Base-by-base conservation (phyloP, 148 eudicot genomes). In the Silene uniflora region DNA sequence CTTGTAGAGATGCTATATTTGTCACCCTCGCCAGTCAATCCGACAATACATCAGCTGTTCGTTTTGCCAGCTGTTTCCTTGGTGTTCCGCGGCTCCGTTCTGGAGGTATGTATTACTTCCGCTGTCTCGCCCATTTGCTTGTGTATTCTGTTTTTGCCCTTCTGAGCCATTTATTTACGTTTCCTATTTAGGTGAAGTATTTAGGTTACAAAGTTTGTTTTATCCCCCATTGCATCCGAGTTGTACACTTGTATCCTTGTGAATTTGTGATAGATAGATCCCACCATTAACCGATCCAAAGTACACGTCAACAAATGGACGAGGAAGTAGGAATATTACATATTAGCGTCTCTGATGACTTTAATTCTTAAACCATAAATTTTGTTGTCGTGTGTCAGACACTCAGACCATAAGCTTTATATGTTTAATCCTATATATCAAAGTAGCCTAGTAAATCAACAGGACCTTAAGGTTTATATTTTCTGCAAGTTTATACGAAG, bases 1-100 rank as follows among this genome's bases (percentile, higher is more conserved):
- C 91, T 71, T 95, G 99, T 72, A 84, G 99, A 74, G 99, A 92
- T 91, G 99, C 99, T 77, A 86, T 91, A 54, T 95, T 90, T 88
- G 91, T 78, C 54, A 80, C 98, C n/a, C 84, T 92, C 76, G 91
- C 91, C 29, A 95, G 98, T 81, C 93, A 81, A 76, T 86, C 86
- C 67, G 88, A 91, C 77, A 87, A 89, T 77, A 77, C 73, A 23
- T 89, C 97, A 21, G 85, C 87, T 76, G 78, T 88, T 63, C 84
- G 85, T 61, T 85, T 95, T 79, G 97, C 98, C 10, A 77, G 87
- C 80, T 95, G 99, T 85, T 95, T 88, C 81, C 90, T 94, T 77
- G 92, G 95, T 66, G 90, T 90, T 85, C 93, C 86, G 62, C 89
- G 85, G 72, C 88, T 94, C 60, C 73, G 84, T 73, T 76, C 79